phyloP scores from a whole-genome alignment of 1,139 yeast species.

The Candida tetrigidarum region DNA sequence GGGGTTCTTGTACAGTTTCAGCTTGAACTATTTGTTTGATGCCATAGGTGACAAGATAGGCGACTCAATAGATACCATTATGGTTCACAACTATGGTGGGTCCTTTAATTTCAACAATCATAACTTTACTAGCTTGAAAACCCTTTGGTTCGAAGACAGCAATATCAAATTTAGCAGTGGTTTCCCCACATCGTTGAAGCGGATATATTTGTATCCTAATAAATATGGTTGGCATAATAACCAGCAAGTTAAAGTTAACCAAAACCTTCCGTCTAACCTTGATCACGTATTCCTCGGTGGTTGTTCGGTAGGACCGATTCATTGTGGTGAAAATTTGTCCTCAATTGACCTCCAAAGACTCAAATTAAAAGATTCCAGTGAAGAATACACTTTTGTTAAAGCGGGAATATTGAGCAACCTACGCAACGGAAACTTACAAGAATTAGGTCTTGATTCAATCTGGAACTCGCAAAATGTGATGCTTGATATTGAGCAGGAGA shows the following conservation, averaged over 20 bases:
- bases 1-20: conserved; percentile 20
- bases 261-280: conserved; percentile 21
- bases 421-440: conserved; percentile 7
- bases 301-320: conserved; percentile 12
- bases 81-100: conserved; percentile 20
- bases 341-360: background rate
- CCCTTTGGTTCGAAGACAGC: conserved; percentile 25
- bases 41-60: conserved; percentile 7
- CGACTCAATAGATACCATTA: conserved; percentile 9
- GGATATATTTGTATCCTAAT: conserved; percentile 20
- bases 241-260: conserved; percentile 14
- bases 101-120: conserved; percentile 19
- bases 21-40: conserved; percentile 17
- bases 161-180: conserved; percentile 18
- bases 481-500: conserved; percentile 5
- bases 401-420: conserved; percentile 16
- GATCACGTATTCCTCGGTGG: conserved; percentile 22
- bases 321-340: background rate
- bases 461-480: conserved; percentile 6
- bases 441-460: conserved; percentile 8
- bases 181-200: conserved; percentile 9
- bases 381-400: conserved; percentile 16
- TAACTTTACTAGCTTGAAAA: conserved; percentile 17
- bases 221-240: conserved; percentile 21
- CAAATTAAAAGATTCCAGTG: conserved; percentile 21